Conservation (phyloP, 306 rosid species). For the Inga leiocalycina region DNA sequence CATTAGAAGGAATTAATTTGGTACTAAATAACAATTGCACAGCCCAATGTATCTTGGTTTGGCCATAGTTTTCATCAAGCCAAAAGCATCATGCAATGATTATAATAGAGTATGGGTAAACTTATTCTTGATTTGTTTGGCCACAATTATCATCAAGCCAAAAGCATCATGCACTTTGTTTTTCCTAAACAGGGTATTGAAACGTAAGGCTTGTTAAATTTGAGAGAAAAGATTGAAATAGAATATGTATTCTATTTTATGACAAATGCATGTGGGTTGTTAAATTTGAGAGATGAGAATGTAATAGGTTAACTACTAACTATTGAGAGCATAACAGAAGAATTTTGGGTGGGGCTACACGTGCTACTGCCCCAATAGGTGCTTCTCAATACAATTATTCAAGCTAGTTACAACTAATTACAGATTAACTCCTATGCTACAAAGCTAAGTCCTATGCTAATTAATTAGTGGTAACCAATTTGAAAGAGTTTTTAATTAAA, state of each 20-base stretch:
- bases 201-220: slow-evolving; percentile 54
- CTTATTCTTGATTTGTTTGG: slow-evolving; percentile 24
- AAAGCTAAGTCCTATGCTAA: not conserved
- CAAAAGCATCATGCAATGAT: too few relatives aligned
- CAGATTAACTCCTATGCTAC: not conserved
- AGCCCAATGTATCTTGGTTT: too few relatives aligned
- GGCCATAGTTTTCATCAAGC: too few relatives aligned
- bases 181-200: slow-evolving; percentile 69
- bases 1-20: not conserved
- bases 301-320: not conserved
- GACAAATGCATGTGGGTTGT: too few relatives aligned
- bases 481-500: slow-evolving; percentile 1
- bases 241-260: slow-evolving; percentile 10
- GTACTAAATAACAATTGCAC: not conserved
- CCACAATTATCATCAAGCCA: not conserved
- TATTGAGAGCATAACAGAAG: not conserved
- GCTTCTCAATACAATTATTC: slow-evolving; percentile 6
- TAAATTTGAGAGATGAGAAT: slow-evolving; percentile 25
- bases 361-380: not conserved
- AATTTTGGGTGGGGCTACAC: not conserved
- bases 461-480: not conserved
- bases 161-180: too few relatives aligned
- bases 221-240: slow-evolving; percentile 8
- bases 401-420: not conserved
- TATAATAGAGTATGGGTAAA: slow-evolving; percentile 1